phyloP scores from a whole-genome alignment of 495 filamentous ascomycete genomes.

The Hypoxylon perforatum region DNA sequence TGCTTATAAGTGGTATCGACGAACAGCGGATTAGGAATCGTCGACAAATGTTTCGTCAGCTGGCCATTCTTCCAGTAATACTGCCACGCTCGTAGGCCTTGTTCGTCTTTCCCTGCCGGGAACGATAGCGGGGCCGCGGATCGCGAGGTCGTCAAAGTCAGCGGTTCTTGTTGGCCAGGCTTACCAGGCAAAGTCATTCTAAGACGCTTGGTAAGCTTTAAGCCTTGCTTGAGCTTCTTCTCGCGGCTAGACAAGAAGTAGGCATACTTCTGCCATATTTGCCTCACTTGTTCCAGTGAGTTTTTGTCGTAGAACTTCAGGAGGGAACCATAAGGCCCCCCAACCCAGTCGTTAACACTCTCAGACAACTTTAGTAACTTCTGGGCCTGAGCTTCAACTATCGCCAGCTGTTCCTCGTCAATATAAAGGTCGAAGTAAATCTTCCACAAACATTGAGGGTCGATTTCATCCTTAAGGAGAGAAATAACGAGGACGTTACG shows the following conservation, averaged over 20 bases:
- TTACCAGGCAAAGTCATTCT: not conserved
- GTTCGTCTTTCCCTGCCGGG: not conserved
- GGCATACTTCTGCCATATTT: slow-evolving; percentile 41
- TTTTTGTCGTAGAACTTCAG: slow-evolving; percentile 42
- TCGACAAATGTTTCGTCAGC: slow-evolving; percentile 3
- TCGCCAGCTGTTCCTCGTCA: slow-evolving; percentile 8
- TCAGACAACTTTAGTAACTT: slow-evolving; percentile 32
- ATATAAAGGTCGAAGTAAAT: slow-evolving; percentile 46
- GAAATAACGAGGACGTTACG: slow-evolving; percentile 47
- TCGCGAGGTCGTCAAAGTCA: not conserved
- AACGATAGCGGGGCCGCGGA: slow-evolving; percentile 21
- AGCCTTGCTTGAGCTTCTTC: slow-evolving; percentile 17
- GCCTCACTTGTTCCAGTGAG: slow-evolving; percentile 33
- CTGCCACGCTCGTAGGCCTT: not conserved
- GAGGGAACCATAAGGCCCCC: slow-evolving; percentile 37
- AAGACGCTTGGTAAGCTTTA: slow-evolving; percentile 4
- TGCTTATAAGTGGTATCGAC: slow-evolving; percentile 19
- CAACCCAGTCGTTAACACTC: slow-evolving; percentile 36
- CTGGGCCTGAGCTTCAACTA: slow-evolving; percentile 36
- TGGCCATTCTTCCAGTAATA: slow-evolving; percentile 27
- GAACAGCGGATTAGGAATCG: slow-evolving; percentile 37
- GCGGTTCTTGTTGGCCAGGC: not conserved
- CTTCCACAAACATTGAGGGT: slow-evolving; percentile 30
- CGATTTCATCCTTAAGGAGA: slow-evolving; percentile 38
- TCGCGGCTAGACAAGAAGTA: slow-evolving; percentile 4